A percentile compares a stretch with the other conserved stretches of the same genome.
These are phyloP conservation scores for Magnusiomyces paraingens DNA, from an alignment of 1,139 yeast genomes.

Conservation along the genomic window DNA sequence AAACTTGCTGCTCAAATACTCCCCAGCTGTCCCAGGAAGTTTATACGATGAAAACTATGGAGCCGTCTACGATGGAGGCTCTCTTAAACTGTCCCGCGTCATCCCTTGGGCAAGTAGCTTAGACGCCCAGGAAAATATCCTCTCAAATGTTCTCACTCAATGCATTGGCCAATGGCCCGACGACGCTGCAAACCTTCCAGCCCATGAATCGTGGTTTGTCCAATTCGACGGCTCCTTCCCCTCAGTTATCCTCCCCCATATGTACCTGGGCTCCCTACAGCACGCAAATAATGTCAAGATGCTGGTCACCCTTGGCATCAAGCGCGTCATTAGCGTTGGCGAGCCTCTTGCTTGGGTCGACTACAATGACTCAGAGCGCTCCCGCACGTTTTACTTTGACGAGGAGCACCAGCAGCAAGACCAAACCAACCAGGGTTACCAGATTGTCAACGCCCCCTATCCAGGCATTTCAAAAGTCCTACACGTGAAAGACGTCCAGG, in stretches of 20 bases:
- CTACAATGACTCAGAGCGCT: constrained; percentile 18
- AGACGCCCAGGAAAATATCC: background rate
- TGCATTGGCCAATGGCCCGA: background rate
- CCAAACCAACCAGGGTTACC: background rate
- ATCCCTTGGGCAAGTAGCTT: constrained; percentile 4
- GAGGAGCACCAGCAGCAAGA: constrained; percentile 8
- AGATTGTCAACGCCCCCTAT: constrained; percentile 19
- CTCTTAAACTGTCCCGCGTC: background rate
- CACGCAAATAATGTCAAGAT: constrained; percentile 75
- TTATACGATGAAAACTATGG: constrained; percentile 14
- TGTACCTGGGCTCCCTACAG: constrained; percentile 75
- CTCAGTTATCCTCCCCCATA: constrained; percentile 68
- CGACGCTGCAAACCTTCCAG: constrained; percentile 10
- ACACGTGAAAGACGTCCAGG: constrained; percentile 41
- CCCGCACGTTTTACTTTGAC: constrained; percentile 11
- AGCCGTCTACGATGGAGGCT: constrained; percentile 15
- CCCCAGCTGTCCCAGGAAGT: constrained; percentile 38
- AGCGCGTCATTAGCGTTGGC: constrained; percentile 79
- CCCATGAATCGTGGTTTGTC: constrained; percentile 29
- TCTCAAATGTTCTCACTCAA: background rate
- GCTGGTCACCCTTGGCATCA: constrained; percentile 59
- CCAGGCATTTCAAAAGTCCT: constrained; percentile 32
- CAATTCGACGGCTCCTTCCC: constrained; percentile 54
- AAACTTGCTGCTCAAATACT: constrained; percentile 47
- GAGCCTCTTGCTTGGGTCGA: constrained; percentile 60